Conservation (phyloP, 2,329 filamentous ascomycete genomes). For the Taxawa tesnikishii region DNA sequence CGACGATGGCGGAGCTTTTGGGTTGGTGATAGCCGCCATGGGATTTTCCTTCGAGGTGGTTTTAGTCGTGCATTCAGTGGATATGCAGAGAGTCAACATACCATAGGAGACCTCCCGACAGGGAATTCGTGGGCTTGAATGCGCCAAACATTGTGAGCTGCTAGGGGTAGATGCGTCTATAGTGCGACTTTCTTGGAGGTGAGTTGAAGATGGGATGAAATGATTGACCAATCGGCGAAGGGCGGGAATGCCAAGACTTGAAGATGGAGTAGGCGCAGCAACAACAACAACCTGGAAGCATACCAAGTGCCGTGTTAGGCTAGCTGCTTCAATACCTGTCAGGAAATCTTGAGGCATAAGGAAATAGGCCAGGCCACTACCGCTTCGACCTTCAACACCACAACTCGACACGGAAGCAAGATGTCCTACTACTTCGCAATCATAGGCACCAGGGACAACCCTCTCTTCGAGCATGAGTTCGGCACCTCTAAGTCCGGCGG, state of each 20-base stretch:
- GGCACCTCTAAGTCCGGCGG: conserved; percentile 93
- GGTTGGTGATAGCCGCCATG: conserved; percentile 84
- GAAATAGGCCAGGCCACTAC: background rate
- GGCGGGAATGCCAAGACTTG: conserved; percentile 12
- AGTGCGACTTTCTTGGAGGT: too few species aligned
- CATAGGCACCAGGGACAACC: conserved; percentile 87
- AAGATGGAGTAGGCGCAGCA: too few species aligned
- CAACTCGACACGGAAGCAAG: conserved; percentile 2
- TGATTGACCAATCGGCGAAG: conserved; percentile 2
- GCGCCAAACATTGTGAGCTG: conserved; percentile 70
- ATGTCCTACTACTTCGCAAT: conserved; percentile 99
- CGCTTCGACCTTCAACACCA: background rate
- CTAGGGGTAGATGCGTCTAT: too few species aligned
- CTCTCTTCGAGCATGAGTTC: conserved; percentile 93
- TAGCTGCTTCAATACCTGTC: too few species aligned
- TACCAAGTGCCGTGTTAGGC: too few species aligned
- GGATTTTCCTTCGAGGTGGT: conserved; percentile 70
- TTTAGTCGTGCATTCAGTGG: too few species aligned
- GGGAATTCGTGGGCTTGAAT: conserved; percentile 65
- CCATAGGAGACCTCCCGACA: conserved; percentile 76
- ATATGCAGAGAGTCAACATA: too few species aligned
- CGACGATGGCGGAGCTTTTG: conserved; percentile 81
- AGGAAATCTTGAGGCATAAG: background rate
- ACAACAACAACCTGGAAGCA: too few species aligned
- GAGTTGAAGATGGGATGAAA: conserved; percentile 10